Evolutionary conservation across 1,139 yeast species (phyloP).

Genomic region (Yamadazyma sp.): DNA sequence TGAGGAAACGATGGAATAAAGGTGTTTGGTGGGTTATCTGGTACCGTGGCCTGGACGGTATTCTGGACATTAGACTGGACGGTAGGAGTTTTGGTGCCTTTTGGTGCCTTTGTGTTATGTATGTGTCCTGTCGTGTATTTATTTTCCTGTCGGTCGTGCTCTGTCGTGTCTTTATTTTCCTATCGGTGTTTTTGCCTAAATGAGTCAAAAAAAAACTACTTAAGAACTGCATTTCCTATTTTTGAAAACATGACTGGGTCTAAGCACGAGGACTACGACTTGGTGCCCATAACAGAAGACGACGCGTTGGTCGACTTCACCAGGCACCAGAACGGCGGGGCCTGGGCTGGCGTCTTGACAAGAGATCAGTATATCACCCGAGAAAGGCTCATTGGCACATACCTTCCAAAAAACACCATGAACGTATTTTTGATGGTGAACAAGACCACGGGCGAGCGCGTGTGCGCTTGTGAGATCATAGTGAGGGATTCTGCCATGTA

Average conservation of each 20-base stretch:
- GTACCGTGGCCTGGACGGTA: no score
- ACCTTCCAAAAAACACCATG: constrained; percentile 28
- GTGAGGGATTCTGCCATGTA: constrained; percentile 32
- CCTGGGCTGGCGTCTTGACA: constrained; percentile 55
- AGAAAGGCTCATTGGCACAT: constrained; percentile 44
- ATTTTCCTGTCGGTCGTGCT: no score
- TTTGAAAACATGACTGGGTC: not conserved
- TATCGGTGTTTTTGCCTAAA: constrained; percentile 1
- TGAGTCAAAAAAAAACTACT: not conserved
- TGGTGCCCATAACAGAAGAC: constrained; percentile 30
- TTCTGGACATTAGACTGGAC: no score
- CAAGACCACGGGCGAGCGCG: constrained; percentile 20
- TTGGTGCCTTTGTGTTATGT: no score
- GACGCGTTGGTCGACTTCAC: constrained; percentile 49
- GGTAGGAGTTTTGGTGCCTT: no score
- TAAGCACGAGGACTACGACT: constrained; percentile 15
- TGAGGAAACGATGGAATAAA: no score
- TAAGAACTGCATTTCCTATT: no score
- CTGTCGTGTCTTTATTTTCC: no score
- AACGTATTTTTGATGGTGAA: constrained; percentile 31
- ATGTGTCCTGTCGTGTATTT: no score
- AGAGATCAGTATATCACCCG: constrained; percentile 50
- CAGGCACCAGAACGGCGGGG: constrained; percentile 41
- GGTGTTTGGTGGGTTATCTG: no score
- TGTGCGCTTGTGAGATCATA: constrained; percentile 40